phyloP scores from a whole-genome alignment of 352 stramenopile species.

The Phytophthora sojae region DNA sequence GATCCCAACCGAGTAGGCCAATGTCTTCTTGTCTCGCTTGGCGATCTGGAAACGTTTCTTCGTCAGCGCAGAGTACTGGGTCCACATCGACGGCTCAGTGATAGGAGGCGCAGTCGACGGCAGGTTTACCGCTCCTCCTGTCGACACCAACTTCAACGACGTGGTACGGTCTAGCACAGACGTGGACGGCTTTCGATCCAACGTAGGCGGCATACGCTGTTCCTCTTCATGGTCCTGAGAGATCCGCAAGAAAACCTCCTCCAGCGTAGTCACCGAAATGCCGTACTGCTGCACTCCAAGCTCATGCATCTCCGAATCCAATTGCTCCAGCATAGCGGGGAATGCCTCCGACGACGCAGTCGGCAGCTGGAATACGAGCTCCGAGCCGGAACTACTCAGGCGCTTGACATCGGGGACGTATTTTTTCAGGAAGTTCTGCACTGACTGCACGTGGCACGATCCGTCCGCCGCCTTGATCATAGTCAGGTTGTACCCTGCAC shows the following conservation, averaged over 20 bases:
- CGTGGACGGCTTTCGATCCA: constrained; percentile 18
- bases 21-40: constrained; percentile 66
- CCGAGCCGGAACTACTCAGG: constrained; percentile 93
- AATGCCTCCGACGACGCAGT: constrained; percentile 83
- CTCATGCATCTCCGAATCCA: constrained; percentile 59
- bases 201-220: constrained; percentile 2
- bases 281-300: constrained; percentile 93
- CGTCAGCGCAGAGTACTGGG: constrained; percentile 55
- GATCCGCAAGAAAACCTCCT: constrained; percentile 97
- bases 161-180: constrained; percentile 8
- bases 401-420: constrained; percentile 75
- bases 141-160: constrained; percentile 17
- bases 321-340: constrained; percentile 86
- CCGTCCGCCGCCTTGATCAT: constrained; percentile 48
- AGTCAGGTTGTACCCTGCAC: constrained; percentile 91
- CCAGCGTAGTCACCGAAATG: constrained; percentile 98
- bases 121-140: constrained; percentile 10
- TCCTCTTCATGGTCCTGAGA: constrained; percentile 54
- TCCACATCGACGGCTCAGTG: constrained; percentile 38
- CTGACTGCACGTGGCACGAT: constrained; percentile 38
- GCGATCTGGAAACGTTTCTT: constrained; percentile 72
- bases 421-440: constrained; percentile 48
- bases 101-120: constrained; percentile 8
- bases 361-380: constrained; percentile 96
- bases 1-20: constrained; percentile 63